A percentile compares a stretch with the other conserved stretches of the same genome.
Conservation (phyloP, 2,329 filamentous ascomycete genomes). For the Fusarium sp. region DNA sequence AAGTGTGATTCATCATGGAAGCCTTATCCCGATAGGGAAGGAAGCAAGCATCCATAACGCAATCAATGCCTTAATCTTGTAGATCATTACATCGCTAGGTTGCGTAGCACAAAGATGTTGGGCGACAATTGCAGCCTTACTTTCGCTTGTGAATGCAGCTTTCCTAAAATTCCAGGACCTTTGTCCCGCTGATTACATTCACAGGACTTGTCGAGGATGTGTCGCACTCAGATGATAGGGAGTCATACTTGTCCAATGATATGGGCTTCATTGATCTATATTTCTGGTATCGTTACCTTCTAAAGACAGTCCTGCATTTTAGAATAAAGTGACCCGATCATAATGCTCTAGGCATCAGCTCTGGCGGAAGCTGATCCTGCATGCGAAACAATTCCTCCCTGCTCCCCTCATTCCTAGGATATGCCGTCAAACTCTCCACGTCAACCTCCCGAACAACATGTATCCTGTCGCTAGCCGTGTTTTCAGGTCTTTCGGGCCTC, state of each 20-base stretch:
- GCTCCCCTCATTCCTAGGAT: constrained; percentile 13
- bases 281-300: too few relatives aligned
- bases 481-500: background rate
- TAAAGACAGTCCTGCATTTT: background rate
- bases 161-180: background rate
- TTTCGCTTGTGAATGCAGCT: background rate
- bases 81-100: background rate
- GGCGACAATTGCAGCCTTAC: background rate
- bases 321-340: background rate
- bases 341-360: background rate
- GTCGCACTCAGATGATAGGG: background rate
- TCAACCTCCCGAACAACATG: constrained; percentile 27
- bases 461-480: constrained; percentile 8
- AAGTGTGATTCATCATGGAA: too few relatives aligned
- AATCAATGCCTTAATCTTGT: too few relatives aligned
- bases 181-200: too few relatives aligned
- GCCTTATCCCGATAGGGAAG: too few relatives aligned
- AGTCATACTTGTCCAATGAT: background rate
- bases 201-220: background rate
- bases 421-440: constrained; percentile 20
- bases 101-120: background rate
- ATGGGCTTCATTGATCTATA: background rate
- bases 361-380: background rate
- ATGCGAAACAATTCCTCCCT: constrained; percentile 22
- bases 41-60: too few relatives aligned